A percentile compares a stretch with the other conserved stretches of the same genome.
Evolutionary conservation across 805 yeast genomes (phyloP).

Genomic region (Saccharomycopsis sp.): DNA sequence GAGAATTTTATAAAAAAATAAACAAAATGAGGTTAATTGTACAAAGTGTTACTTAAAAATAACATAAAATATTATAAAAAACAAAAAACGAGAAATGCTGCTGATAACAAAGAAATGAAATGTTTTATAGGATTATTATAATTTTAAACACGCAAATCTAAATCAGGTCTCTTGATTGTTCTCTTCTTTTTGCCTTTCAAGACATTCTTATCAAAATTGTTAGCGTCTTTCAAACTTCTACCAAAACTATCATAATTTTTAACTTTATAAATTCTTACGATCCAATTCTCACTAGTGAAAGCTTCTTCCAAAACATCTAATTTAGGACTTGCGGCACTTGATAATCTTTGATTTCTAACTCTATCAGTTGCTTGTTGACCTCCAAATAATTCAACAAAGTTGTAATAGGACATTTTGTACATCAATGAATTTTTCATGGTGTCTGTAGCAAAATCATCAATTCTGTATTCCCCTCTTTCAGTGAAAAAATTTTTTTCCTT

Average conservation of each 20-base stretch:
- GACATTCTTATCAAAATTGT: constrained; percentile 36
- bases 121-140: too few species aligned
- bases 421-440: constrained; percentile 84
- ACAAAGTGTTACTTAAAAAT: too few species aligned
- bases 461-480: constrained; percentile 75
- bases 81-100: too few species aligned
- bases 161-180: constrained; percentile 41
- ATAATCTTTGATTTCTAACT: constrained; percentile 77
- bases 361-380: constrained; percentile 61
- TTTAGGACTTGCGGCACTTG: constrained; percentile 36
- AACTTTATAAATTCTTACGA: constrained; percentile 87
- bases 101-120: too few species aligned
- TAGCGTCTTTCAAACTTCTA: constrained; percentile 55
- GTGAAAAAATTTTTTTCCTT: constrained; percentile 79
- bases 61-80: too few species aligned
- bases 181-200: constrained; percentile 29
- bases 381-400: constrained; percentile 63
- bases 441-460: constrained; percentile 70
- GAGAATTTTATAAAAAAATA: too few species aligned
- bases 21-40: too few species aligned
- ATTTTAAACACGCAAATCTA: constrained; percentile 35
- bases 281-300: constrained; percentile 92
- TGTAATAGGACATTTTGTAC: constrained; percentile 91
- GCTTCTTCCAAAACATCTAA: constrained; percentile 85
- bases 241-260: constrained; percentile 84